These are phyloP conservation scores for Antrodiella citrinella DNA, from an alignment of 768 basidiomycete genomes.

Conservation along the genomic window DNA sequence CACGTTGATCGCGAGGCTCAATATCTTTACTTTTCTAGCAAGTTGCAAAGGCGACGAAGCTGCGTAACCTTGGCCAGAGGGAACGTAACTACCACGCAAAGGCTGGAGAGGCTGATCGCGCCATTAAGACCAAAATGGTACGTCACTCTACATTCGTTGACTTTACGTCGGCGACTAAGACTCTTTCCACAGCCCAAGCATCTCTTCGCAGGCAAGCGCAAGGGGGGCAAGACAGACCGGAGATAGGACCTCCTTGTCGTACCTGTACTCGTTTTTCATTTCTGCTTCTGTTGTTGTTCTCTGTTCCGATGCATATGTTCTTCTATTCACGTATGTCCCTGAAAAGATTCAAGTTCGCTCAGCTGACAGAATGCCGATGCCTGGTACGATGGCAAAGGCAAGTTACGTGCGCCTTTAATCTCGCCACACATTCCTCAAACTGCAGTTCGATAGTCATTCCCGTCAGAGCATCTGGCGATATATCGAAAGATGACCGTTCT, in stretches of 20 bases:
- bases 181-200: conserved; percentile 62
- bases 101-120: conserved; percentile 85
- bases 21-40: conserved; percentile 40
- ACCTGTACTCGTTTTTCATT: background rate
- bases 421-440: no score
- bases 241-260: conserved; percentile 34
- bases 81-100: conserved; percentile 82
- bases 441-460: no score
- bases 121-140: conserved; percentile 79
- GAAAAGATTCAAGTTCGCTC: no score
- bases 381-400: no score
- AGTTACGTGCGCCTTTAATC: no score
- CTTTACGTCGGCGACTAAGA: conserved; percentile 5
- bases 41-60: conserved; percentile 67
- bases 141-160: conserved; percentile 2
- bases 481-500: no score
- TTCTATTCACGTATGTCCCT: no score
- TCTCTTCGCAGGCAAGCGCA: conserved; percentile 79
- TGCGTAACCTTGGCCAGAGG: conserved; percentile 84
- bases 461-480: no score
- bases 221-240: conserved; percentile 75
- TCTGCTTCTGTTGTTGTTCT: no score
- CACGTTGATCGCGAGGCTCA: background rate
- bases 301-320: no score
- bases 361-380: no score